Conservation (phyloP, 331 rosid species). For the Acacia pycnantha region DNA sequence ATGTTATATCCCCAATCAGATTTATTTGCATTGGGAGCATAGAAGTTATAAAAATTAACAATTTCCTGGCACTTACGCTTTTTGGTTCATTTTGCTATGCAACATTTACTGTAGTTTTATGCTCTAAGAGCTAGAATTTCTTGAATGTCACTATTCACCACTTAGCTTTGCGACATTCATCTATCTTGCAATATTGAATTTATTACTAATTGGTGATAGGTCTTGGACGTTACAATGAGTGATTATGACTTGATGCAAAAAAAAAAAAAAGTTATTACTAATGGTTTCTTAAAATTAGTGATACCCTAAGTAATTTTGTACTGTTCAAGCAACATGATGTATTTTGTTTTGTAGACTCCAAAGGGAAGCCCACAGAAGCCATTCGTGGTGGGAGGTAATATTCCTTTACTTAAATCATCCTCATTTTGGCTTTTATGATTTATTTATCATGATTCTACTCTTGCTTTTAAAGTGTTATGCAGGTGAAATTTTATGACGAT, state of each 20-base stretch:
- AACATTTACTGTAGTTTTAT: slow-evolving; percentile 6
- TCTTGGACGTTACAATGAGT: slow-evolving; percentile 5
- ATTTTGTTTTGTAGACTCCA: slow-evolving; percentile 56
- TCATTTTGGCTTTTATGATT: slow-evolving; percentile 9
- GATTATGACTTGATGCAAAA: slow-evolving; percentile 13
- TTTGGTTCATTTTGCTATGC: background rate
- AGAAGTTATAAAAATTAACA: background rate
- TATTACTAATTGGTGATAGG: background rate
- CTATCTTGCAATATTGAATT: background rate
- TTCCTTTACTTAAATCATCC: slow-evolving; percentile 6
- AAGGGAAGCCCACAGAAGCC: slow-evolving; percentile 90
- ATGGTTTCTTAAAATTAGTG: background rate
- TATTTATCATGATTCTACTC: slow-evolving; percentile 26
- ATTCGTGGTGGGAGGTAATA: slow-evolving; percentile 93
- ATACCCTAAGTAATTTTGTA: slow-evolving; percentile 9
- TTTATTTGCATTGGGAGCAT: slow-evolving; percentile 14
- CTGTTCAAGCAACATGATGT: slow-evolving; percentile 17
- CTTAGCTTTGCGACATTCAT: background rate
- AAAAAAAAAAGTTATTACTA: background rate
- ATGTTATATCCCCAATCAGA: slow-evolving; percentile 6
- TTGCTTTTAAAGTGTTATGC: slow-evolving; percentile 78
- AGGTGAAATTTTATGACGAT: slow-evolving; percentile 91
- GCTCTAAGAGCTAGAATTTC: slow-evolving; percentile 1
- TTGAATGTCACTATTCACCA: background rate
- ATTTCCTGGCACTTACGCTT: background rate